phyloP scores from a whole-genome alignment of 2,329 filamentous ascomycete genomes.

The Reticulascus tulasneorum region DNA sequence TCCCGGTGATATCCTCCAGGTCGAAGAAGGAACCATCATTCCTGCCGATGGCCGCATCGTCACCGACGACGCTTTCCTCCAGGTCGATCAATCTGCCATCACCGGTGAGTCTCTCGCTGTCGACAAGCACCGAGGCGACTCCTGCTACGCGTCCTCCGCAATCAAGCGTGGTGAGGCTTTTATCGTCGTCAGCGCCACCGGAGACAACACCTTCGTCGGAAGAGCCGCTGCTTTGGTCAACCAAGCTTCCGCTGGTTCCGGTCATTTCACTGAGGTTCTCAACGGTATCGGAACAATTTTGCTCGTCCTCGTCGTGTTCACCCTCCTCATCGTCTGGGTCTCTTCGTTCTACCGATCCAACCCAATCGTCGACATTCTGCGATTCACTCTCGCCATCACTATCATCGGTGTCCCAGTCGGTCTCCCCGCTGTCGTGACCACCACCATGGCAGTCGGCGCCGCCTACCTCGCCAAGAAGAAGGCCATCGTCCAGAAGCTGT shows the following conservation, averaged over 20 bases:
- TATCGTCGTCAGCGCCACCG: conserved; percentile 76
- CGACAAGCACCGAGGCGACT: conserved; percentile 79
- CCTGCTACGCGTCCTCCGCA: conserved; percentile 79
- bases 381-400: conserved; percentile 83
- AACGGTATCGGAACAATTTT: conserved; percentile 82
- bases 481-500: conserved; percentile 90
- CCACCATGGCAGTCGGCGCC: conserved; percentile 91
- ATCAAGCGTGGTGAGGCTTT: conserved; percentile 89
- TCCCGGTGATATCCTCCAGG: conserved; percentile 82
- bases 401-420: conserved; percentile 91
- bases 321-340: conserved; percentile 79
- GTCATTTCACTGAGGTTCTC: conserved; percentile 88
- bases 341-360: conserved; percentile 86
- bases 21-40: conserved; percentile 90
- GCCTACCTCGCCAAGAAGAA: conserved; percentile 89
- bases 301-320: conserved; percentile 75
- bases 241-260: conserved; percentile 66
- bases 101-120: conserved; percentile 90
- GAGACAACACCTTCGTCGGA: conserved; percentile 88
- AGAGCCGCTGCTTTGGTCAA: conserved; percentile 82
- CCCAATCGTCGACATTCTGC: conserved; percentile 70
- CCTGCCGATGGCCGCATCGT: conserved; percentile 84
- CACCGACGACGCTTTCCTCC: conserved; percentile 77
- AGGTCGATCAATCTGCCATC: conserved; percentile 89
- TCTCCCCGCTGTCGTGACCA: conserved; percentile 89